Evolutionary conservation across 768 basidiomycete genomes (phyloP).

Genomic region (Heimioporus sp.): DNA sequence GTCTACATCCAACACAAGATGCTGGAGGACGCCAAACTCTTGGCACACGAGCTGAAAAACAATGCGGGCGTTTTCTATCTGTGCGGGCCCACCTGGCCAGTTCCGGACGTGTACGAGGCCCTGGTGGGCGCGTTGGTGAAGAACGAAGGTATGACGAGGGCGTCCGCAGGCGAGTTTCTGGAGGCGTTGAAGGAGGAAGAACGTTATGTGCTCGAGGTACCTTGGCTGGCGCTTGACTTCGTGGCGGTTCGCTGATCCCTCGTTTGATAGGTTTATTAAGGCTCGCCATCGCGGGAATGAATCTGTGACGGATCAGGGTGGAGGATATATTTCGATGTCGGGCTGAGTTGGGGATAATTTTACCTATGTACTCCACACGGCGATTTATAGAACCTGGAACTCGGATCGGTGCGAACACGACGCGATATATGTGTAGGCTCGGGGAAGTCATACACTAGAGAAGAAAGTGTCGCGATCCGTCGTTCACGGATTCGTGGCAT

Average conservation of each 20-base stretch:
- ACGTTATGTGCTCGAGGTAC: conserved; percentile 91
- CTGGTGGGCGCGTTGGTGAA: conserved; percentile 78
- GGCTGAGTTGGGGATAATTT: too few relatives aligned
- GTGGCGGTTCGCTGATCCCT: conserved; percentile 1
- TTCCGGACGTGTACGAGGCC: conserved; percentile 95
- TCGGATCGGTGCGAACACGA: too few relatives aligned
- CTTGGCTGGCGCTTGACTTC: background rate
- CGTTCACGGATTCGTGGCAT: too few relatives aligned
- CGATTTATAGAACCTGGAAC: too few relatives aligned
- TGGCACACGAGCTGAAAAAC: conserved; percentile 73
- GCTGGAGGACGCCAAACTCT: conserved; percentile 78
- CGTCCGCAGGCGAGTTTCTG: conserved; percentile 74
- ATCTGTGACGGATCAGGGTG: too few relatives aligned
- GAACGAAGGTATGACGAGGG: conserved; percentile 61
- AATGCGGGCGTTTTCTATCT: conserved; percentile 88
- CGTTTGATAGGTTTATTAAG: conserved; percentile 24
- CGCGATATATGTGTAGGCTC: too few relatives aligned
- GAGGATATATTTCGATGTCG: too few relatives aligned
- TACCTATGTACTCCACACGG: too few relatives aligned
- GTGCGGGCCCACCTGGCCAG: conserved; percentile 99
- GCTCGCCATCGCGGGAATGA: too few relatives aligned
- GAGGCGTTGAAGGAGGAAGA: conserved; percentile 95
- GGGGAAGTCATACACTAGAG: too few relatives aligned
- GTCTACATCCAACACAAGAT: conserved; percentile 99
- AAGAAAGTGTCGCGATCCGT: too few relatives aligned